A percentile compares a stretch with the other conserved stretches of the same genome.
phyloP scores from a whole-genome alignment of 2,329 filamentous ascomycete species.

The Colletotrichum lupini region DNA sequence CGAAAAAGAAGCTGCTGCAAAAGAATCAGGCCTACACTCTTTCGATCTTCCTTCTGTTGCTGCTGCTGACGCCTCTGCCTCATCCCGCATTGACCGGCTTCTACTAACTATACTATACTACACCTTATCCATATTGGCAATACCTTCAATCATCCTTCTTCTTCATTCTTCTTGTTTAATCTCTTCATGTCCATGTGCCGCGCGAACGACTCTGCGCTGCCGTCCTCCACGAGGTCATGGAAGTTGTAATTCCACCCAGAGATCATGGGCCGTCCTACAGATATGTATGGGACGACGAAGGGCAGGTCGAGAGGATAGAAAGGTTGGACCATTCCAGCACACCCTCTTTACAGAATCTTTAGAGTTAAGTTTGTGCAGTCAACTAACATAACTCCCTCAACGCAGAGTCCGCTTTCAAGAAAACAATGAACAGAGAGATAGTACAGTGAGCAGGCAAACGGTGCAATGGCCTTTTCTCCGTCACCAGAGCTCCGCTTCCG shows the following conservation, averaged over 20 bases:
- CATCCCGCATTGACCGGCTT: slow-evolving; percentile 2
- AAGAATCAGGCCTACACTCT: slow-evolving; percentile 19
- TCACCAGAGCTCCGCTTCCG: slow-evolving; percentile 31
- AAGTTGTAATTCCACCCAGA: slow-evolving; percentile 36
- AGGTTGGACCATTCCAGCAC: slow-evolving; percentile 9
- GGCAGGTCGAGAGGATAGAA: slow-evolving; percentile 35
- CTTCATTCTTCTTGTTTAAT: slow-evolving; percentile 2
- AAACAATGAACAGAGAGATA: slow-evolving; percentile 5
- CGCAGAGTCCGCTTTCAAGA: slow-evolving; percentile 19
- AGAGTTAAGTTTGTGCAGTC: neutral
- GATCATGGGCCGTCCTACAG: slow-evolving; percentile 35
- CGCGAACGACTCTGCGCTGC: slow-evolving; percentile 19
- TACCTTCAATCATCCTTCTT: slow-evolving; percentile 6
- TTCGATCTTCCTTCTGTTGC: slow-evolving; percentile 17
- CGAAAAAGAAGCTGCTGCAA: slow-evolving; percentile 16
- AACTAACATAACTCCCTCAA: slow-evolving; percentile 5
- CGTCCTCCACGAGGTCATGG: slow-evolving; percentile 33
- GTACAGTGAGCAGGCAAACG: slow-evolving; percentile 36
- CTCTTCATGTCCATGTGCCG: slow-evolving; percentile 30
- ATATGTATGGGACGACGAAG: slow-evolving; percentile 37
- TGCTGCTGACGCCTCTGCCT: neutral
- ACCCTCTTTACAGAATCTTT: neutral
- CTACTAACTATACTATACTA: neutral
- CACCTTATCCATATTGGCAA: slow-evolving; percentile 13
- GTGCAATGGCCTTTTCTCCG: slow-evolving; percentile 37